Base-by-base conservation (phyloP, 2,329 filamentous ascomycete genomes). In the Madurella mycetomatis region DNA sequence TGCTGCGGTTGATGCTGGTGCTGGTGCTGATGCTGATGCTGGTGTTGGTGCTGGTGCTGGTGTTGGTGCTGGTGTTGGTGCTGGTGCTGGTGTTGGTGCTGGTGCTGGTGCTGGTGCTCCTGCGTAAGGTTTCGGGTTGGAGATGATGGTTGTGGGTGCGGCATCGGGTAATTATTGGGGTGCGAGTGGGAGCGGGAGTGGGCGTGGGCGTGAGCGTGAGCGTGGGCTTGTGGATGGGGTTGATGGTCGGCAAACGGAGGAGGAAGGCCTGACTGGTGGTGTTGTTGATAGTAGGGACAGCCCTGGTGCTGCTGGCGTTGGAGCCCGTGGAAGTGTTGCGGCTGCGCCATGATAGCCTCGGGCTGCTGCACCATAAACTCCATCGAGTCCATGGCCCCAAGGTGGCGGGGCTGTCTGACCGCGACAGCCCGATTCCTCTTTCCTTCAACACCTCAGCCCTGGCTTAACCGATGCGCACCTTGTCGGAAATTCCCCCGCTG, bases 301-400 rank as follows among this genome's bases (percentile, higher is more conserved):
- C 59, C 58, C 12, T 55, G 47, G 4, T 44, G 41, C 12, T 51
- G 53, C 18, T 56, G 55, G 30, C 53, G 56, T n/a, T 44, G 49
- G 16, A 55, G 44, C 25, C 37, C 47, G 56, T 48, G 54, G 51
- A 54, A 60, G 54, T 31, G 49, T 19, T 43, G 40, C 2, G 37
- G 30, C 46, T 49, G 44, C 12, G 48, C 44, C 9, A 48, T 30
- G 31, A 41, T n/a, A 19, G 46, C 37, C 19, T 59, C 59, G 30
- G 64, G 47, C 45, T 57, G 55, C 43, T 68, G 67, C 64, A 67
- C 62, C 47, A 64, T 48, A 49, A 66, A 69, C 48, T 71, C 66
- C 66, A 70, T 69, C 37, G 63, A 63, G 47, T 71, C 69, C 63
- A 70, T 64, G 7, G 58, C 53, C 2, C 45, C 52, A 44, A 54